These are phyloP conservation scores for Musa troglodytarum DNA, from an alignment of 176 grass and related monocot genomes.

Conservation along the genomic window DNA sequence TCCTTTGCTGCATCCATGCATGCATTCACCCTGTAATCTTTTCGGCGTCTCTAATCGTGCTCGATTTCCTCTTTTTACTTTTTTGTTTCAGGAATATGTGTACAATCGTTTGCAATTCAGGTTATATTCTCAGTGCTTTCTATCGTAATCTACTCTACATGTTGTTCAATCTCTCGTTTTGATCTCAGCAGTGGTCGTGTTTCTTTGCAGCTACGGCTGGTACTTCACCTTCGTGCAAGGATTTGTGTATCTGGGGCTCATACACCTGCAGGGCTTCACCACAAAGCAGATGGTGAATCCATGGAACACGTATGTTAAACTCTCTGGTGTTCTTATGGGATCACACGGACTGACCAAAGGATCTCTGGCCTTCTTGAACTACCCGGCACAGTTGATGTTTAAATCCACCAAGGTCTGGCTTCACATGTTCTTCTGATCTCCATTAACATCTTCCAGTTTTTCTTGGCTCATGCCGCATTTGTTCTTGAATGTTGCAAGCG, in stretches of 20 bases:
- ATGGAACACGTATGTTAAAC: slow-evolving; percentile 67
- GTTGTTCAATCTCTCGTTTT: neutral
- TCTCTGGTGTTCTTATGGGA: slow-evolving; percentile 77
- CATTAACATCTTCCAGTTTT: neutral
- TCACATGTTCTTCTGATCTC: neutral
- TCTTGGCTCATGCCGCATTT: neutral
- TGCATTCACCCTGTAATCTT: neutral
- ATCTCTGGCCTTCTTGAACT: slow-evolving; percentile 93
- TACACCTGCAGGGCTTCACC: slow-evolving; percentile 71
- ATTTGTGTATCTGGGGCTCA: slow-evolving; percentile 67
- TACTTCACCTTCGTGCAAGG: slow-evolving; percentile 98
- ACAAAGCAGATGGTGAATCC: slow-evolving; percentile 88
- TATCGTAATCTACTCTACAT: neutral
- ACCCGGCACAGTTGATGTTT: slow-evolving; percentile 94
- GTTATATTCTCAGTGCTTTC: slow-evolving; percentile 8
- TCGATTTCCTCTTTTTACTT: neutral
- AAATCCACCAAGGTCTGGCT: slow-evolving; percentile 74
- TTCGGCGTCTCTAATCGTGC: neutral
- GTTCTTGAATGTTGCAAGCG: neutral
- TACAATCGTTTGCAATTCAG: slow-evolving; percentile 94
- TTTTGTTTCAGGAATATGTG: slow-evolving; percentile 60
- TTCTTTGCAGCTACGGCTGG: slow-evolving; percentile 63
- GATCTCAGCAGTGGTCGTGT: neutral
- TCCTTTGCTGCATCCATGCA: neutral
- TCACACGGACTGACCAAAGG: slow-evolving; percentile 90